Base-by-base conservation (phyloP, 2,329 filamentous ascomycete species). In the Alternaria sp. region DNA sequence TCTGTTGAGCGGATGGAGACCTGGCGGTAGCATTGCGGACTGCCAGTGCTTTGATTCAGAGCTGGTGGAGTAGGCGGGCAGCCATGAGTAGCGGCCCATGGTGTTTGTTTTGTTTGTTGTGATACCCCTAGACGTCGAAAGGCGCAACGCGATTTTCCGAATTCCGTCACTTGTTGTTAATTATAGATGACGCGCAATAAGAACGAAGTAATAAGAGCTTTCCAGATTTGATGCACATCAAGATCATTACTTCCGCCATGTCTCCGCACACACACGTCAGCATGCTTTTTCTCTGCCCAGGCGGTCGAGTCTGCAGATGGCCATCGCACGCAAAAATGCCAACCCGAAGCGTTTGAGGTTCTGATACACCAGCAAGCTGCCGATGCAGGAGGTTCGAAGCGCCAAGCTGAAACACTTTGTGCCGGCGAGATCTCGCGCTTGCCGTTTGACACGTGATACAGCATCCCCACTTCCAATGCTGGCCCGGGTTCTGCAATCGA, bases 41-140 rank as follows among this genome's bases (percentile, higher is more conserved):
- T 75, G 73, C 38, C 72, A 74, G 53, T 75, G 72, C 57, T 68
- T 75, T 38, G 73, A 75, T 54, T 48, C 57, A 22, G 52, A 44
- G 46, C 64, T 64, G 46, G 56, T 57, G 20, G 51, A 61, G 30
- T 49, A 55, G 26, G 36, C 57, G 28, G 34, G 22, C 18, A 46
- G 34, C 20, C 43, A 43, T 51, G 48, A 20, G 20, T 41, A 36
- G 14, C 34, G 39, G 20, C 9, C 30, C 20, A 41, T 16, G 20
- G 26, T 49, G 41, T 61, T 53, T 61, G 32, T 41, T 52, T 51
- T 52, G 16, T 51, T 43, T 56, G 24, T 54, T 60, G 38, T 60
- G 52, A 57, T 57, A 41, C 52, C 58, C 58, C 32, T 61, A 61
- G 42, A 57, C 18, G 20, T 43, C 34, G 22, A 46, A 48, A 20